These are phyloP conservation scores for Scenedesmus sp. DNA, from an alignment of 163 green algal genomes.

Conservation along the genomic window DNA sequence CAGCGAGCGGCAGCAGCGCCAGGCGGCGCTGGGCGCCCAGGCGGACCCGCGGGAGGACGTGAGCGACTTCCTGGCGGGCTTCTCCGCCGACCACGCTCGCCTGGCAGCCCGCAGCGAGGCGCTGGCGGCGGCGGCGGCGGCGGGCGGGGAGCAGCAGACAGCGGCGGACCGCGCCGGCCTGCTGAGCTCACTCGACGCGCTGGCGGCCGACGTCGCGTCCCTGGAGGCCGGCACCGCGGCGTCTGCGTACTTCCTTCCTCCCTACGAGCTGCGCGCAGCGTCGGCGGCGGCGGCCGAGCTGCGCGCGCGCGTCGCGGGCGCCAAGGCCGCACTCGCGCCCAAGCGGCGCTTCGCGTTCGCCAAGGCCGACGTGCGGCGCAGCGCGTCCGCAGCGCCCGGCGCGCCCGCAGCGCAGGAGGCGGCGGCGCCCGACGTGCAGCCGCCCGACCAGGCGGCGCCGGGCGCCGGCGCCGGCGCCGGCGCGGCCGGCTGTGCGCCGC, in stretches of 20 bases:
- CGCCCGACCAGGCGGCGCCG: conserved; percentile 13
- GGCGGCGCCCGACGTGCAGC: not conserved
- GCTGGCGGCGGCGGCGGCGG: not conserved
- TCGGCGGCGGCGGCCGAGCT: conserved; percentile 53
- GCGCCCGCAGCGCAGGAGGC: not conserved
- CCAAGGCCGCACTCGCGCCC: conserved; percentile 53
- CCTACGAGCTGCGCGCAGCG: conserved; percentile 64
- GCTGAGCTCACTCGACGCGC: conserved; percentile 28
- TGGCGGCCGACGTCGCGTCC: conserved; percentile 29
- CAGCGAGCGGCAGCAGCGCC: conserved; percentile 28
- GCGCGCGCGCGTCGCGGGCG: conserved; percentile 47
- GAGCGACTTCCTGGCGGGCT: not conserved
- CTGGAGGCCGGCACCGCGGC: conserved; percentile 53
- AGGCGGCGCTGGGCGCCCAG: not conserved
- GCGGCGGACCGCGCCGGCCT: not conserved
- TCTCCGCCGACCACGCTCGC: not conserved
- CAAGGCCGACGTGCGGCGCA: conserved; percentile 6
- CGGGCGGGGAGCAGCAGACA: not conserved
- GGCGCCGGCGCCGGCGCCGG: not conserved
- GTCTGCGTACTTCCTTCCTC: conserved; percentile 71
- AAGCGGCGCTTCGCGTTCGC: conserved; percentile 63
- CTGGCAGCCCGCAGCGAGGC: not conserved
- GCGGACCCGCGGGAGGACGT: conserved; percentile 31
- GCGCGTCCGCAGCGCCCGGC: not conserved
- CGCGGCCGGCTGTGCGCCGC: not conserved